Base-by-base conservation (phyloP, 1,139 yeast species). In the Sugiyamaella xylanicola region DNA sequence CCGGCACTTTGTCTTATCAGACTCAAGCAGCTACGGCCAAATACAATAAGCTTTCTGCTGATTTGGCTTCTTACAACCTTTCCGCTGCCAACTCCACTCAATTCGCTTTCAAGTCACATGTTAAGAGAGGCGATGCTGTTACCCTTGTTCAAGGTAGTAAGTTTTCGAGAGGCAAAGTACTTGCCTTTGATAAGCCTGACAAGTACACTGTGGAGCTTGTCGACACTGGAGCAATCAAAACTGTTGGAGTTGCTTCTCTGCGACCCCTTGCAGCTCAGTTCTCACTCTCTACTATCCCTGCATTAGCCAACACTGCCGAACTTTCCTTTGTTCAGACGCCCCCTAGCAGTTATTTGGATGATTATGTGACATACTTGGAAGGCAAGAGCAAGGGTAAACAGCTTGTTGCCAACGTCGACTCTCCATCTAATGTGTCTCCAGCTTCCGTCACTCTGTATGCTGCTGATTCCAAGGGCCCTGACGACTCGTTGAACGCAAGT, bases 161-260 rank as follows among this genome's bases (percentile, higher is more conserved):
- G 64, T 85, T 70, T 68, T 83, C 81, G 71, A 81, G 92, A 67
- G 92, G 85, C 16, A 77, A 73, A 59, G 81, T 87, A 45, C 56
- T 78, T 15, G 71, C 75, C 15, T 75, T 76, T 59, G 88, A 86
- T 62, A 78, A 78, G 61, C 63, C 77, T 7, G 66, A 78, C 29
- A 73, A 73, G 58, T 82, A 73, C 62, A 78, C 79, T 50, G 84
- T 86, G 20, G 78, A 79, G 63, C 85, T 84, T 61, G 70, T 86
- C 57, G 95, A 87, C 68, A 83, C 82, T 61, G 93, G 93, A 49
- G 81, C 82, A 54, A 66, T 75, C 46, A 86, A 83, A 62, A 68
- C 70, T 49, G 83, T 84, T 22, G 65, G 81, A 15, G 66, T 76
- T 51, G 61, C 76, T 4, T 70, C 81, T 16, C 72, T 87, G 60